Conservation (phyloP, 768 basidiomycete genomes). For the Termitomyces sp. region DNA sequence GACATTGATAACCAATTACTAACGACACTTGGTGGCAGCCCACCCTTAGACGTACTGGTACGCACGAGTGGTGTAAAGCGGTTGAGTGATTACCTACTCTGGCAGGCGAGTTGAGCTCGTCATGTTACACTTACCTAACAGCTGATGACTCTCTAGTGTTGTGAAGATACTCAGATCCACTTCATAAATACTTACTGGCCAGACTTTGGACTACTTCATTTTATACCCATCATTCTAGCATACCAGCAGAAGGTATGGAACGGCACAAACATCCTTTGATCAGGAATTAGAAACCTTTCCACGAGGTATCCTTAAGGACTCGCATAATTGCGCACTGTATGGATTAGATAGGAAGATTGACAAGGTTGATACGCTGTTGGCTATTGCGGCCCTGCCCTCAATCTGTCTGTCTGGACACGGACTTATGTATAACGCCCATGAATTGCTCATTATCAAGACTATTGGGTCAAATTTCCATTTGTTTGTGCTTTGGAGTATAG, state of each 20-base stretch:
- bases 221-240: slow-evolving; percentile 82
- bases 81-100: slow-evolving; percentile 86
- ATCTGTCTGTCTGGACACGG: neutral
- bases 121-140: slow-evolving; percentile 1
- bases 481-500: neutral
- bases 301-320: neutral
- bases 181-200: slow-evolving; percentile 89
- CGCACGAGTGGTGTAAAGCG: slow-evolving; percentile 89
- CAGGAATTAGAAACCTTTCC: neutral
- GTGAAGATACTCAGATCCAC: slow-evolving; percentile 81
- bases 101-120: slow-evolving; percentile 69
- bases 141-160: slow-evolving; percentile 46
- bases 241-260: slow-evolving; percentile 78
- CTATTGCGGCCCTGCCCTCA: too few relatives aligned
- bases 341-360: neutral
- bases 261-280: neutral
- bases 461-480: neutral
- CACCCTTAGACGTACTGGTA: slow-evolving; percentile 84
- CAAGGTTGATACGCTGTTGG: neutral
- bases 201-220: slow-evolving; percentile 81
- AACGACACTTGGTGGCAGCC: slow-evolving; percentile 59
- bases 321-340: neutral
- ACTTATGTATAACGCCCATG: neutral
- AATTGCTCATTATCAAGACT: neutral
- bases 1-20: slow-evolving; percentile 65